These are phyloP conservation scores for Nigrospora oryzae DNA, from an alignment of 2,329 filamentous ascomycete species.

Conservation along the genomic window DNA sequence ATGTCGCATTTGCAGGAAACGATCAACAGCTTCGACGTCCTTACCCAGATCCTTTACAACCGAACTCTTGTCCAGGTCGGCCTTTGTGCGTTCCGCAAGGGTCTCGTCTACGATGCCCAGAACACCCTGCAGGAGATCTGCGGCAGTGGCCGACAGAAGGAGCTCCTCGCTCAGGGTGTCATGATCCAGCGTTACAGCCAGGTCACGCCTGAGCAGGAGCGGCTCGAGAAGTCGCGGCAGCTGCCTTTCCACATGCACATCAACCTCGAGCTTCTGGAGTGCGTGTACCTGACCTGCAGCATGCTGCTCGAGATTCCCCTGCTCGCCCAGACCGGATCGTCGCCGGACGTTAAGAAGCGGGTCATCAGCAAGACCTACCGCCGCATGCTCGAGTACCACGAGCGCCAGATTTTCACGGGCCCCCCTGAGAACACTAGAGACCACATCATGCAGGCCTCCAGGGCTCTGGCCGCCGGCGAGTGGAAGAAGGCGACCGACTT, in stretches of 20 bases:
- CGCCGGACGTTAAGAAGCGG: conserved; percentile 93
- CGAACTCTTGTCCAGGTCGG: conserved; percentile 95
- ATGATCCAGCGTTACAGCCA: conserved; percentile 97
- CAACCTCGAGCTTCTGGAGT: conserved; percentile 96
- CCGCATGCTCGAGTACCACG: conserved; percentile 98
- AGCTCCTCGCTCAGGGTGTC: conserved; percentile 92
- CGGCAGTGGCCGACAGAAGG: conserved; percentile 94
- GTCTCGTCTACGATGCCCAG: conserved; percentile 94
- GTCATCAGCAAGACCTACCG: conserved; percentile 99
- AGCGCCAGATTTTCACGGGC: conserved; percentile 97
- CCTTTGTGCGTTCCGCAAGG: conserved; percentile 94
- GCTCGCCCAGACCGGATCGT: conserved; percentile 91
- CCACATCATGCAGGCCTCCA: conserved; percentile 98
- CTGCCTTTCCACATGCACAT: conserved; percentile 99
- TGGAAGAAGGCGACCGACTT: conserved; percentile 96
- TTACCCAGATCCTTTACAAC: conserved; percentile 98
- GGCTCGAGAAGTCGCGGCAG: conserved; percentile 92
- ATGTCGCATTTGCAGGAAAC: conserved; percentile 99
- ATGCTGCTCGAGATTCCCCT: conserved; percentile 98
- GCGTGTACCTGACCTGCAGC: conserved; percentile 96
- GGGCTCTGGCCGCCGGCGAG: conserved; percentile 91
- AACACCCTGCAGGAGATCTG: conserved; percentile 97
- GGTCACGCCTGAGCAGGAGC: conserved; percentile 95
- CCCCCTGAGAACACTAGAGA: conserved; percentile 98
- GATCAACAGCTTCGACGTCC: conserved; percentile 92